These are phyloP conservation scores for Anthracocystis walkeri DNA, from an alignment of 1,284 basidiomycete genomes.

Conservation along the genomic window DNA sequence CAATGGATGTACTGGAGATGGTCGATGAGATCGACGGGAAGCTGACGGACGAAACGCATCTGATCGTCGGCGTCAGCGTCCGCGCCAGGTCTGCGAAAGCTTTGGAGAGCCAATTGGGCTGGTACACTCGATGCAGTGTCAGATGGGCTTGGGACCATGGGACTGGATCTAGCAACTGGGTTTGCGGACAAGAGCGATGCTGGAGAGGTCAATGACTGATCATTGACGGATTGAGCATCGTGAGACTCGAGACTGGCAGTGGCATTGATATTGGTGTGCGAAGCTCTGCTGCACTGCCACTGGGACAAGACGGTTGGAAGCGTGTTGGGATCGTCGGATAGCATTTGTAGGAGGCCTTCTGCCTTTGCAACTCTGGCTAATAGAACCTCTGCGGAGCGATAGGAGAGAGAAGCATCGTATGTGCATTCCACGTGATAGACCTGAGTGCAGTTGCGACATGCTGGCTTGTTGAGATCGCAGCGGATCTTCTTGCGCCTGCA, in stretches of 20 bases:
- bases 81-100: not conserved
- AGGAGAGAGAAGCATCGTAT: slow-evolving; percentile 10
- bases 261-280: not conserved
- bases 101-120: not conserved
- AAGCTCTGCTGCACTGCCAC: not conserved
- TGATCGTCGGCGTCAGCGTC: slow-evolving; percentile 1
- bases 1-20: slow-evolving; percentile 15
- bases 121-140: too few species aligned
- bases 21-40: slow-evolving; percentile 2
- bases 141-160: too few species aligned
- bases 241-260: not conserved
- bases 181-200: not conserved
- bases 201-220: not conserved
- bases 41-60: slow-evolving; percentile 9
- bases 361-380: slow-evolving; percentile 6
- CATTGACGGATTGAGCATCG: too few species aligned
- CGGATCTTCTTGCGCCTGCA: slow-evolving; percentile 12
- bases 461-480: slow-evolving; percentile 13
- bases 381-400: slow-evolving; percentile 8
- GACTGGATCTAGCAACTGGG: too few species aligned
- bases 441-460: slow-evolving; percentile 14
- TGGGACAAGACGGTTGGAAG: slow-evolving; percentile 5
- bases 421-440: slow-evolving; percentile 11
- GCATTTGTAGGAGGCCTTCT: slow-evolving; percentile 6
- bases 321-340: not conserved